Base-by-base conservation (phyloP, 495 filamentous ascomycete species). In the Podospora tetraspora region DNA sequence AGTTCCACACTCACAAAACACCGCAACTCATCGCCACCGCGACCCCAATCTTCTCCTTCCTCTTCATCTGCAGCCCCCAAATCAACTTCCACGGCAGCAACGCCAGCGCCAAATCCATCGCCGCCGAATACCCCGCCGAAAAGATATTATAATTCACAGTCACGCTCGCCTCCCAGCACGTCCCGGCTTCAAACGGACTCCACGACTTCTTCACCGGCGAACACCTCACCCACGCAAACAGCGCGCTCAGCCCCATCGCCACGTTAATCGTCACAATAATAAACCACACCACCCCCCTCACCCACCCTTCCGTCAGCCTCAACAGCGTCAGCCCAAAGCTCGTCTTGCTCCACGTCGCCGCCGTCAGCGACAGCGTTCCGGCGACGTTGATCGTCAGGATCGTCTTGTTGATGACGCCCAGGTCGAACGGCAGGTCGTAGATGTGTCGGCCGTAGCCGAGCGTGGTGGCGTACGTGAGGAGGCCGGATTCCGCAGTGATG, bases 201-300 rank as follows among this genome's bases (percentile, higher is more conserved):
- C 77, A 83, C 12, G 73, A 72, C 61, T 78, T 80, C 12, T 69
- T 23, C 24, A 73, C 69, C 13, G 81, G 80, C n/a, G 63, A 59
- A 68, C 81, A 84, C 30, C 73, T 69, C 0, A 80, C 63, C 71
- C 76, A 84, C 9, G 74, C 75, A 58, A 82, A 79, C 5, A 83
- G 71, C 23, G 76, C 78, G 43, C 75, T 79, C n/a, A 79, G 57
- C 23, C 76, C 75, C 61, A 78, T 74, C 63, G 75, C 72, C 22
- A 79, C 56, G 68, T 81, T 82, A 57, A 81, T 74, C 30, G 66
- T 67, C 59, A 74, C 66, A 30, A 79, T 77, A 22, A 81, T 67
- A 43, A 75, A 67, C 72, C 69, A 73, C n/a, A 77, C 23, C 57
- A 68, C 59, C 61, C 63, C 69, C 32, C 61, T 68, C 27, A 69